phyloP scores from a whole-genome alignment of 1,284 basidiomycete genomes.

The Sphaerobolus stellatus region DNA sequence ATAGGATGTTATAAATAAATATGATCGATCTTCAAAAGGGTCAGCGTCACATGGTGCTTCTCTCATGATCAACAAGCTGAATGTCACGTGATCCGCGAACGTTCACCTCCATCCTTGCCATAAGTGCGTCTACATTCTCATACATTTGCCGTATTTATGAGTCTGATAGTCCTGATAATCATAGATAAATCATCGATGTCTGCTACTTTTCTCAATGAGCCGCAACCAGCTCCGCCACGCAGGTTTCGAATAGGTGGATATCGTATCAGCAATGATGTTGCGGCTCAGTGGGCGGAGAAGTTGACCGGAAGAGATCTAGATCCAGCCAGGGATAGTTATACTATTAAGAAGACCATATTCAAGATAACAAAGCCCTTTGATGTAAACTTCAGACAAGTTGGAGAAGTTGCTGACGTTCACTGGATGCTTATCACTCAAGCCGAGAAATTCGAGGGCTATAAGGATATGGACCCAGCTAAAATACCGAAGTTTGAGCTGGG shows the following conservation, averaged over 20 bases:
- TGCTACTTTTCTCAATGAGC: not conserved
- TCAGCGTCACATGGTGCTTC: too few relatives aligned
- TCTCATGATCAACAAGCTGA: too few relatives aligned
- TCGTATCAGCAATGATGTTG: not conserved
- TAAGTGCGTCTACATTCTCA: too few relatives aligned
- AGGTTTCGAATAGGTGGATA: not conserved
- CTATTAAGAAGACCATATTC: not conserved
- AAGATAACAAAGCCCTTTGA: not conserved
- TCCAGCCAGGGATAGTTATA: not conserved
- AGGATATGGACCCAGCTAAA: conserved; percentile 1
- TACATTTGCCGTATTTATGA: too few relatives aligned
- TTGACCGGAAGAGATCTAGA: not conserved
- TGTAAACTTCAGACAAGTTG: conserved; percentile 1
- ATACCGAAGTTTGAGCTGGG: conserved; percentile 1
- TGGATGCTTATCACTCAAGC: conserved; percentile 1
- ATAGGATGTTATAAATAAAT: too few relatives aligned
- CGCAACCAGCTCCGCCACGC: not conserved
- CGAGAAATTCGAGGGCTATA: not conserved
- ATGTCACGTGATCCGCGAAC: too few relatives aligned
- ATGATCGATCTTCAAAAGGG: too few relatives aligned
- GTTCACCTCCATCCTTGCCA: too few relatives aligned
- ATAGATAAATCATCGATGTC: too few relatives aligned
- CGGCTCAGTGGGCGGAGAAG: not conserved
- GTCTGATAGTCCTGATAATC: too few relatives aligned
- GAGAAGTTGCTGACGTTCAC: not conserved